Conservation (phyloP, 768 basidiomycete species). For the Cyathus striatus region DNA sequence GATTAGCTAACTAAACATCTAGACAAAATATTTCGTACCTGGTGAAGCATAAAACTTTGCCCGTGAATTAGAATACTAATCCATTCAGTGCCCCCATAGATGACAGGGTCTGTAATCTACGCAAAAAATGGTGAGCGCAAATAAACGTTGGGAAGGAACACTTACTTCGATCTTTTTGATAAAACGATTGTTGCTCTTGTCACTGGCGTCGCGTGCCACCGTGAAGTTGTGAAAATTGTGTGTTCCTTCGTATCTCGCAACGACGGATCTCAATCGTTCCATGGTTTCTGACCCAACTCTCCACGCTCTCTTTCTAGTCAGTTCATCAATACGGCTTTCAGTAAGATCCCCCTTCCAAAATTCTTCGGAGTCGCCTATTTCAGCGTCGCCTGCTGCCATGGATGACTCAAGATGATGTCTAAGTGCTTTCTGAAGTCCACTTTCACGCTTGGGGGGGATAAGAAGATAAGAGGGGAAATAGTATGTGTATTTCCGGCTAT, state of each 20-base stretch:
- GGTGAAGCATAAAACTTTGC: constrained; percentile 98
- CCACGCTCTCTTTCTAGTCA: constrained; percentile 68
- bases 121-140: background rate
- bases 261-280: constrained; percentile 47
- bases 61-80: constrained; percentile 91
- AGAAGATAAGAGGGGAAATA: constrained; percentile 92
- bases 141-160: background rate
- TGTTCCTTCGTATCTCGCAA: constrained; percentile 73
- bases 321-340: constrained; percentile 50
- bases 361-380: constrained; percentile 29
- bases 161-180: constrained; percentile 84
- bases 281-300: constrained; percentile 52
- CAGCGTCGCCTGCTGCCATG: constrained; percentile 9
- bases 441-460: constrained; percentile 80
- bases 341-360: constrained; percentile 57
- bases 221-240: constrained; percentile 99
- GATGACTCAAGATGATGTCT: constrained; percentile 23
- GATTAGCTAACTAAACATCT: constrained; percentile 44
- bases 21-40: constrained; percentile 50
- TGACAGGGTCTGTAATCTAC: constrained; percentile 79
- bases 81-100: constrained; percentile 93
- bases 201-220: constrained; percentile 77
- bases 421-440: constrained; percentile 48
- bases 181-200: constrained; percentile 76
- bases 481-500: constrained; percentile 97